Base-by-base conservation (phyloP, 2,329 filamentous ascomycete genomes). In the Apiospora phragmitis region DNA sequence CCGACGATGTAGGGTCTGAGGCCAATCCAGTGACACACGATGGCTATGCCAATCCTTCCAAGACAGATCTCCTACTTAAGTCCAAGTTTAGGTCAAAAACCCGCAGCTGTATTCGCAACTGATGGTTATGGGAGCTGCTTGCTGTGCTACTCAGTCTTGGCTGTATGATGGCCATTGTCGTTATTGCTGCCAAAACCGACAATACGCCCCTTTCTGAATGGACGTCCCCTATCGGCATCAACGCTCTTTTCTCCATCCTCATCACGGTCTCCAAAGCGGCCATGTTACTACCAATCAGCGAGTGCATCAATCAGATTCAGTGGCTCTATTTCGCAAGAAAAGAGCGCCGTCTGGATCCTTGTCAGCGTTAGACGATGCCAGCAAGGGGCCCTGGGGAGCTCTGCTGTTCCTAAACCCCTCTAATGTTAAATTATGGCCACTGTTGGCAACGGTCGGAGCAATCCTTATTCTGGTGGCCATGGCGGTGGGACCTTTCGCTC, bases 201-300 rank as follows among this genome's bases (percentile, higher is more conserved):
- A 66, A 68, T 41, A 35, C 65, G 3, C 51, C 72, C 0, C 55
- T 76, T n/a, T 55, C 71, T 18, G 47, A 42, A 1, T 79, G 77
- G 76, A 18, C 26, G 12, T 51, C 73, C 16, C 68, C 68, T 1
- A 72, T 75, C 5, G 18, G 70, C 75, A 82, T 70, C 78, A 84
- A 77, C 49, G 74, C 75, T 2, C 70, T 76, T 1, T 43, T 77
- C 6, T 70, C 75, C 18, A 55, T 74, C 24, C 38, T 76, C 21
- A 74, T 74, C 2, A 76, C 74, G 2, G 62, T 76, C 18, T 69
- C 65, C 0, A 76, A 75, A 42, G 49, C 75, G 0, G 65, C 72
- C 1, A 74, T 76, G 72, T 69, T 76, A 69, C 70, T 76, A 1
- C 68, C 72, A 0, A 68, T 73, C 6, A 71, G 74, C 1, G 70